Conservation (phyloP, 805 yeast species). For the Teunomyces pallodes region DNA sequence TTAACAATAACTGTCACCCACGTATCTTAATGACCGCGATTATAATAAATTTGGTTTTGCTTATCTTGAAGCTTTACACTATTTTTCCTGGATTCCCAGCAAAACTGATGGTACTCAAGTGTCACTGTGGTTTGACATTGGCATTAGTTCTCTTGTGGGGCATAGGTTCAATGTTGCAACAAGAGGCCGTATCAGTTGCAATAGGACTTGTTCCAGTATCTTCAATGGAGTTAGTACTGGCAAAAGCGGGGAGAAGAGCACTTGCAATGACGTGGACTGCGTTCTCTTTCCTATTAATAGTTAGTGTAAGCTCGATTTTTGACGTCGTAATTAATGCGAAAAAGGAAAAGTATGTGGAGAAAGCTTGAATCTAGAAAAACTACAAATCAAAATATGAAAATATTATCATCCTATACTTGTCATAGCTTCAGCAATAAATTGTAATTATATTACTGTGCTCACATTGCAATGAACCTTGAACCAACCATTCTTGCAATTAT, state of each 20-base stretch:
- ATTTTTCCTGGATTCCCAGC: constrained; percentile 52
- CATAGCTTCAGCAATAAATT: too few species aligned
- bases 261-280: constrained; percentile 61
- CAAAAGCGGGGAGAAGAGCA: constrained; percentile 49
- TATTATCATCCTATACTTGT: too few species aligned
- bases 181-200: constrained; percentile 52
- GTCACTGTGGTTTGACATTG: constrained; percentile 1
- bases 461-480: too few species aligned
- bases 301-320: constrained; percentile 10
- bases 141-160: constrained; percentile 53
- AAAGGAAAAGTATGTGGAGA: not conserved
- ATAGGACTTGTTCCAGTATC: constrained; percentile 44
- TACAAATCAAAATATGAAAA: too few species aligned
- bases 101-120: constrained; percentile 25
- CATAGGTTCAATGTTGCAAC: constrained; percentile 61
- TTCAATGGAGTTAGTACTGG: constrained; percentile 48
- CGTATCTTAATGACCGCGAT: constrained; percentile 50
- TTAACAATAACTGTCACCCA: constrained; percentile 52
- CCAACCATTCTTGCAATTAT: too few species aligned
- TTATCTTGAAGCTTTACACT: constrained; percentile 43
- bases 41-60: constrained; percentile 39
- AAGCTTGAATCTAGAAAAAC: not conserved
- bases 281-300: constrained; percentile 46
- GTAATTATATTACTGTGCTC: too few species aligned
- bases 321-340: not conserved